Conservation (phyloP, 2,329 filamentous ascomycete genomes). For the Fusarium staphyleae region DNA sequence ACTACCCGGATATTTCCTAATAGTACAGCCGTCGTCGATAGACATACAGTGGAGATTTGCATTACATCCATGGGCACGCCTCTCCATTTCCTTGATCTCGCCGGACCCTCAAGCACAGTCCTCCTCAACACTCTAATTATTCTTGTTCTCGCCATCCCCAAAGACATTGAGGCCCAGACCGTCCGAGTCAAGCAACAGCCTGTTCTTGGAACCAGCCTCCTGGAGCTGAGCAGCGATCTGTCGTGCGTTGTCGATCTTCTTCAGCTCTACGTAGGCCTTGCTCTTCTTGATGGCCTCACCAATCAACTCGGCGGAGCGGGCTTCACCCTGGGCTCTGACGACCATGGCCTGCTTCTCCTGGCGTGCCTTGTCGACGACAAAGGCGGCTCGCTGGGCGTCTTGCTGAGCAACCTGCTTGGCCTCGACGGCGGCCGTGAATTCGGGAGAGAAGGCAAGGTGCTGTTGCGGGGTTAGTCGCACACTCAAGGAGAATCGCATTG, state of each 20-base stretch:
- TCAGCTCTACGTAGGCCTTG: slow-evolving; percentile 93
- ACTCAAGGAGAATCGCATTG: not conserved
- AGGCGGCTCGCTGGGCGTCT: slow-evolving; percentile 95
- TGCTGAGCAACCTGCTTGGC: slow-evolving; percentile 82
- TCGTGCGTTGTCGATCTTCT: slow-evolving; percentile 96
- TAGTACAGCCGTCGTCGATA: slow-evolving; percentile 43
- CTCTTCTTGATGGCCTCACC: slow-evolving; percentile 99
- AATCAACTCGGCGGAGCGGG: slow-evolving; percentile 95
- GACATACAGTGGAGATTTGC: slow-evolving; percentile 59
- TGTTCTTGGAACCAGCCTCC: slow-evolving; percentile 86
- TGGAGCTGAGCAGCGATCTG: slow-evolving; percentile 88
- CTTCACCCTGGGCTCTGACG: slow-evolving; percentile 98
- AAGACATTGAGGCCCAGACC: slow-evolving; percentile 91
- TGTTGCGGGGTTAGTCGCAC: slow-evolving; percentile 42
- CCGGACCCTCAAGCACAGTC: not conserved
- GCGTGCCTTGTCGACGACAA: slow-evolving; percentile 97
- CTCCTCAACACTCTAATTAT: slow-evolving; percentile 41
- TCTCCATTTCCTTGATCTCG: slow-evolving; percentile 1
- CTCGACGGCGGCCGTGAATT: slow-evolving; percentile 76
- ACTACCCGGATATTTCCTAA: slow-evolving; percentile 40
- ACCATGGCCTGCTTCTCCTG: slow-evolving; percentile 99
- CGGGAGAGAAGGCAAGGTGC: slow-evolving; percentile 76
- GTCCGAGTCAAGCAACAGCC: slow-evolving; percentile 89
- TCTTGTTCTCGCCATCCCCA: slow-evolving; percentile 59
- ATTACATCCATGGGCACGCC: slow-evolving; percentile 23